Percentiles rank a stretch among this genome's conserved stretches.
phyloP scores from a whole-genome alignment of 1,139 yeast genomes.

The Petasospora fabianii region DNA sequence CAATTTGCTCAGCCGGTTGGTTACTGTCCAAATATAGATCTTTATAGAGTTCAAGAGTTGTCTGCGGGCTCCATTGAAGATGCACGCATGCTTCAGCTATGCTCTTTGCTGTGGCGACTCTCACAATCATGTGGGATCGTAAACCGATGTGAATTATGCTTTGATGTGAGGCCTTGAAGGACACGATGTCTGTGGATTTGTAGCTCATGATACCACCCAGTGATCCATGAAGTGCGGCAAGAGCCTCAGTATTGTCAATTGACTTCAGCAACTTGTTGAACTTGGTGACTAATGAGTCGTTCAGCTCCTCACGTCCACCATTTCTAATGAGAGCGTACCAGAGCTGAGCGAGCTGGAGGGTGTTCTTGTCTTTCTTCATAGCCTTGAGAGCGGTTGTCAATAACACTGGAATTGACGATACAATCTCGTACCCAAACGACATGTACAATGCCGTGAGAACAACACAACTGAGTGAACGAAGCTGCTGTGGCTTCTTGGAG shows the following conservation, averaged over 20 bases:
- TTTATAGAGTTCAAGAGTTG: conserved; percentile 28
- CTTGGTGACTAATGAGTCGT: conserved; percentile 16
- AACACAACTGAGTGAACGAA: conserved; percentile 19
- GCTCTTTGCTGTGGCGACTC: conserved; percentile 30
- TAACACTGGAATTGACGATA: conserved; percentile 31
- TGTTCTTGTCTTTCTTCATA: conserved; percentile 28
- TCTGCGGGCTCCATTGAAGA: conserved; percentile 15
- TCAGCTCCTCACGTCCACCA: conserved; percentile 23
- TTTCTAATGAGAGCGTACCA: conserved; percentile 21
- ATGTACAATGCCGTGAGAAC: conserved; percentile 27
- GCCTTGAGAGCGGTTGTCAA: conserved; percentile 29
- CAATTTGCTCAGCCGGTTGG: conserved; percentile 27
- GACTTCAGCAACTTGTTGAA: conserved; percentile 24
- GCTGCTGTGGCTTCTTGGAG: conserved; percentile 12
- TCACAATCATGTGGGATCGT: conserved; percentile 27
- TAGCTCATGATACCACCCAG: conserved; percentile 26
- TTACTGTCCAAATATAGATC: conserved; percentile 28
- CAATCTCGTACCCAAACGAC: conserved; percentile 30
- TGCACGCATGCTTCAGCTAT: conserved; percentile 32
- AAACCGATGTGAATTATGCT: conserved; percentile 17
- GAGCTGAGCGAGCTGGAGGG: conserved; percentile 19
- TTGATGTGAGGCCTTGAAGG: conserved; percentile 15
- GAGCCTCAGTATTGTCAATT: conserved; percentile 28
- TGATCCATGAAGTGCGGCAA: conserved; percentile 25
- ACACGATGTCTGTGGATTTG: conserved; percentile 17